Conservation (phyloP, 2,329 filamentous ascomycete genomes). For the Cadophora sp. region DNA sequence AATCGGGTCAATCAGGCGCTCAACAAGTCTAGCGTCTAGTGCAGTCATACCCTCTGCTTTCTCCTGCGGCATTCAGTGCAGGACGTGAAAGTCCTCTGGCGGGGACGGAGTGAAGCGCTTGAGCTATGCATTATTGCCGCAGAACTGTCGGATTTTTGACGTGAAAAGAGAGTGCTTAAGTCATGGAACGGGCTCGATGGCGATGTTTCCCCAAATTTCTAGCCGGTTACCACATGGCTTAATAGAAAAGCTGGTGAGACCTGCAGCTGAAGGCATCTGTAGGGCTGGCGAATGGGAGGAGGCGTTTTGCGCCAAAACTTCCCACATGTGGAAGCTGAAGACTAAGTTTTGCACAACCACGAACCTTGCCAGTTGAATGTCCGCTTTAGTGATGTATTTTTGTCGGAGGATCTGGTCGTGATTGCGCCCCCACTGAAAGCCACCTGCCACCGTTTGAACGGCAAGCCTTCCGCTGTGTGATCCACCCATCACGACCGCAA, state of each 20-base stretch:
- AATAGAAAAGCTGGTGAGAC: conserved; percentile 26
- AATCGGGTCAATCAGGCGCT: conserved; percentile 26
- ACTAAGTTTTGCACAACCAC: conserved; percentile 17
- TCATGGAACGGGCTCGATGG: conserved; percentile 13
- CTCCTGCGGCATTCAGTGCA: conserved; percentile 38
- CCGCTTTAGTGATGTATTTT: conserved; percentile 19
- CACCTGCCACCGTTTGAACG: background rate
- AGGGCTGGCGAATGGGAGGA: conserved; percentile 29
- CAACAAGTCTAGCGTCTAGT: conserved; percentile 16
- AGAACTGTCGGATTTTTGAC: conserved; percentile 13
- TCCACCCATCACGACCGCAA: background rate
- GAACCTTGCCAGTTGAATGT: conserved; percentile 16
- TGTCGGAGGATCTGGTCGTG: conserved; percentile 15
- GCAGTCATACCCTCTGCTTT: conserved; percentile 36
- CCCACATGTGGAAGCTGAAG: conserved; percentile 29
- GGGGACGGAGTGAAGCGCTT: conserved; percentile 28
- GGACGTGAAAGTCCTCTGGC: conserved; percentile 36
- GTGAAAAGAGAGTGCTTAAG: conserved; percentile 11
- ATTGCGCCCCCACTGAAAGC: conserved; percentile 23
- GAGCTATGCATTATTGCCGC: conserved; percentile 35
- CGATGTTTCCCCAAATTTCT: conserved; percentile 20
- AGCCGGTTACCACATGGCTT: conserved; percentile 28
- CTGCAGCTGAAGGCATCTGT: conserved; percentile 23
- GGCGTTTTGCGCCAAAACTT: conserved; percentile 21
- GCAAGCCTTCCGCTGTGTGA: conserved; percentile 9